Evolutionary conservation across 1,139 yeast genomes (phyloP).

Genomic region (Petasospora fabianii): DNA sequence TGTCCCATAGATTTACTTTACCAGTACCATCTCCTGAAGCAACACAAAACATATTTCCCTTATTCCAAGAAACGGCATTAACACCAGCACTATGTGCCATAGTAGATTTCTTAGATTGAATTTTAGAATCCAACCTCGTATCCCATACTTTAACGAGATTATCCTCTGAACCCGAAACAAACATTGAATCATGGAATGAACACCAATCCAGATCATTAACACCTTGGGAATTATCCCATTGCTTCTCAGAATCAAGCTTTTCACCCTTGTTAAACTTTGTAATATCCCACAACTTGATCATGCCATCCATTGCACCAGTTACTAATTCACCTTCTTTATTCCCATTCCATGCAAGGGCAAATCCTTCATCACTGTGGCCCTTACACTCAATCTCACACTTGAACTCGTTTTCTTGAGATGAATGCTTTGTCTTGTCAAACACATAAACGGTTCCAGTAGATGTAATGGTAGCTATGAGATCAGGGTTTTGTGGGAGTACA

Average conservation of each 20-base stretch:
- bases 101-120: constrained; percentile 6
- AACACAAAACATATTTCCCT: constrained; percentile 47
- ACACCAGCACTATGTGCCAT: constrained; percentile 43
- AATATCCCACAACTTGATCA: constrained; percentile 54
- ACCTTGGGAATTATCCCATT: constrained; percentile 34
- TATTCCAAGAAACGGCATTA: constrained; percentile 65
- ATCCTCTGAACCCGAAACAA: constrained; percentile 57
- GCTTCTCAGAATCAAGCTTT: constrained; percentile 9
- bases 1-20: constrained; percentile 60
- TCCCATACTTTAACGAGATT: constrained; percentile 50
- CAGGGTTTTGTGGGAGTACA: constrained; percentile 71
- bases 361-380: constrained; percentile 55
- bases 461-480: constrained; percentile 69
- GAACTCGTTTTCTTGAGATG: constrained; percentile 19
- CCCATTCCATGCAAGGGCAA: constrained; percentile 62
- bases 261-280: constrained; percentile 26
- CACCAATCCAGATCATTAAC: constrained; percentile 63
- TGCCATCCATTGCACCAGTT: constrained; percentile 57
- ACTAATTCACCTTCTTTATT: constrained; percentile 48
- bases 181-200: constrained; percentile 52
- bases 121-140: constrained; percentile 31
- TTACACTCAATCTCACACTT: constrained; percentile 29
- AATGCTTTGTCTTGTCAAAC: constrained; percentile 51
- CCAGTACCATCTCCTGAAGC: constrained; percentile 76
- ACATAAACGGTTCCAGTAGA: constrained; percentile 71